Evolutionary conservation across 208 protist genomes (phyloP).

Genomic region (Leishmania major): DNA sequence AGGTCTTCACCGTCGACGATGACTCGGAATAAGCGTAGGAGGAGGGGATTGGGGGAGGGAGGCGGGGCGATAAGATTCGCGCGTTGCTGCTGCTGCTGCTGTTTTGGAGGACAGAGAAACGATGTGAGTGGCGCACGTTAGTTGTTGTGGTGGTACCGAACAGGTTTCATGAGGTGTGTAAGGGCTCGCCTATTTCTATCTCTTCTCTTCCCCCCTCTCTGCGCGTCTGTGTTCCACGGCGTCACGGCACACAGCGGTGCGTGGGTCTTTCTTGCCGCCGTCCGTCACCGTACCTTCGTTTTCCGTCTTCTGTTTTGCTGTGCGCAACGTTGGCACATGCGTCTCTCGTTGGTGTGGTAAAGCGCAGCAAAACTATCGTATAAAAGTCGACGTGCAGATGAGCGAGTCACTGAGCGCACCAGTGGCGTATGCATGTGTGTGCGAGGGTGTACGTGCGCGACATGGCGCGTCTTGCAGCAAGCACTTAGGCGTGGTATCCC

Average conservation of each 20-base stretch:
- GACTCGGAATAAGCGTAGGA: background rate
- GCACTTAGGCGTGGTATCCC: background rate
- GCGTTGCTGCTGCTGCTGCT: background rate
- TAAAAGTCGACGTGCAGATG: background rate
- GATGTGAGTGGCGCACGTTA: too few species aligned
- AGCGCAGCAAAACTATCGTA: background rate
- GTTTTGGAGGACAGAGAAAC: too few species aligned
- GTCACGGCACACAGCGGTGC: background rate
- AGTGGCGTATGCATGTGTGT: background rate
- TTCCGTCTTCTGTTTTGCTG: background rate
- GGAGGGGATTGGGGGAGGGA: background rate
- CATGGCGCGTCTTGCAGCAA: background rate
- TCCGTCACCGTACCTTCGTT: background rate
- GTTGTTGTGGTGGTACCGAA: background rate
- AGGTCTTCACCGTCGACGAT: constrained; percentile 12
- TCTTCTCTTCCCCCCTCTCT: background rate
- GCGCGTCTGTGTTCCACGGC: background rate
- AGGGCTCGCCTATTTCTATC: background rate
- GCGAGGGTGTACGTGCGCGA: background rate
- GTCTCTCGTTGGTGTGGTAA: background rate
- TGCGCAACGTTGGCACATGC: background rate
- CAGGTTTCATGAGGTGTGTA: too few species aligned
- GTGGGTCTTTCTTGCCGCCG: background rate
- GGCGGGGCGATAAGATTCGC: background rate
- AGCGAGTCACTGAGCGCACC: background rate